A percentile compares a stretch with the other conserved stretches of the same genome.
Conservation (phyloP, 495 filamentous ascomycete species). For the Schizothecium vesticola region DNA sequence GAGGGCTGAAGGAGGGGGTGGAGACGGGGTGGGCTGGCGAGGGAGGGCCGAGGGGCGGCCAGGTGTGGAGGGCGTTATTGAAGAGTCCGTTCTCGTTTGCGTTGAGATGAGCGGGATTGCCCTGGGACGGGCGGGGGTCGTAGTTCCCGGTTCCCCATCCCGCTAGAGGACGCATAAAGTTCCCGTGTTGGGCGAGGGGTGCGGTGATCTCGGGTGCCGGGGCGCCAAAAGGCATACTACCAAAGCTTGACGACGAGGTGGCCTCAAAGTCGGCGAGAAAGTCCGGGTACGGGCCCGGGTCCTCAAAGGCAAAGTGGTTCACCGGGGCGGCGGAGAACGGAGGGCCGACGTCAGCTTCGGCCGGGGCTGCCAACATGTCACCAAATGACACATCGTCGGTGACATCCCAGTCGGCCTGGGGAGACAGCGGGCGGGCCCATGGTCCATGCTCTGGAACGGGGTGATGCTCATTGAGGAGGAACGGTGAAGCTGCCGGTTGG, state of each 20-base stretch:
- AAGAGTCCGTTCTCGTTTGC: not conserved
- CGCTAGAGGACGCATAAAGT: not conserved
- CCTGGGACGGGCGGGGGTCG: not conserved
- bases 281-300: not conserved
- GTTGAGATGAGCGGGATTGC: not conserved
- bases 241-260: not conserved
- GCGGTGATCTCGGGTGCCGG: not conserved
- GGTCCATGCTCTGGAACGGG: not conserved
- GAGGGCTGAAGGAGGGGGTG: not conserved
- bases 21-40: not conserved
- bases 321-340: not conserved
- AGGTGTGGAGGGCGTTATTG: not conserved
- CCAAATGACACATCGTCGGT: not conserved
- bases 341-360: not conserved
- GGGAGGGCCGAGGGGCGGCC: not conserved
- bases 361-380: not conserved
- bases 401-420: not conserved
- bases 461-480: not conserved
- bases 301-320: not conserved
- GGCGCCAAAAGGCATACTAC: not conserved
- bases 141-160: not conserved
- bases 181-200: not conserved
- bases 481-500: not conserved
- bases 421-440: not conserved
- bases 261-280: not conserved